Percentiles rank a stretch among this genome's conserved stretches.
Evolutionary conservation across 2,329 filamentous ascomycete genomes (phyloP).

Genomic region (Blastomyces gilchristii): DNA sequence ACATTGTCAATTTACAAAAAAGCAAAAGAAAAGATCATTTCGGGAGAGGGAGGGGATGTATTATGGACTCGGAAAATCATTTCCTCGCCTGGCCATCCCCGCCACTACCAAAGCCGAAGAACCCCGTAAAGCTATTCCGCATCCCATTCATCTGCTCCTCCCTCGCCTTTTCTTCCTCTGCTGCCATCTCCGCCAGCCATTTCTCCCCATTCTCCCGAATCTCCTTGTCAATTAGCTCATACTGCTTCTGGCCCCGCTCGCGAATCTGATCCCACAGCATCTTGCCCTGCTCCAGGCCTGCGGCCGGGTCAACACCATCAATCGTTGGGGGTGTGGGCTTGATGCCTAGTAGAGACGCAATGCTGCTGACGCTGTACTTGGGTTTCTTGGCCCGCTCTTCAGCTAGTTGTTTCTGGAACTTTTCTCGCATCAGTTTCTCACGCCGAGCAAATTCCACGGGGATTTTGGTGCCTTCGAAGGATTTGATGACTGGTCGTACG

Average conservation of each 20-base stretch:
- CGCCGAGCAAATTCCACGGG: constrained; percentile 80
- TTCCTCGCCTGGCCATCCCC: constrained; percentile 9
- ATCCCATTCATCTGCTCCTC: constrained; percentile 88
- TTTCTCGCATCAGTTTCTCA: constrained; percentile 73
- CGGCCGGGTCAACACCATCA: constrained; percentile 59
- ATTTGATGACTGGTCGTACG: constrained; percentile 74
- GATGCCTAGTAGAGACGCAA: constrained; percentile 66
- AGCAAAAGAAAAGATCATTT: background rate
- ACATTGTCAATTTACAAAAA: background rate
- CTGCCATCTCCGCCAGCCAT: constrained; percentile 90
- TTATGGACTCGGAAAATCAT: background rate
- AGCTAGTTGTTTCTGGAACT: constrained; percentile 69
- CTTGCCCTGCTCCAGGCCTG: constrained; percentile 83
- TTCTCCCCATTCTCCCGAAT: constrained; percentile 89
- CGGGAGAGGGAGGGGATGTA: background rate
- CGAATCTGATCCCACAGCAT: constrained; percentile 93
- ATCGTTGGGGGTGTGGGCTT: constrained; percentile 50
- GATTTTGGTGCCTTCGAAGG: constrained; percentile 81
- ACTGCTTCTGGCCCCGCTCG: constrained; percentile 82
- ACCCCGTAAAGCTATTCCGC: constrained; percentile 63
- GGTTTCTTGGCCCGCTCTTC: constrained; percentile 56
- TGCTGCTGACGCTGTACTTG: constrained; percentile 52
- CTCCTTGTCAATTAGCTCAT: constrained; percentile 78
- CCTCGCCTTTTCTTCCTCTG: constrained; percentile 75
- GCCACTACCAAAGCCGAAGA: constrained; percentile 35